Evolutionary conservation across 345 rosid species (phyloP).

Genomic region (Salix caprea): DNA sequence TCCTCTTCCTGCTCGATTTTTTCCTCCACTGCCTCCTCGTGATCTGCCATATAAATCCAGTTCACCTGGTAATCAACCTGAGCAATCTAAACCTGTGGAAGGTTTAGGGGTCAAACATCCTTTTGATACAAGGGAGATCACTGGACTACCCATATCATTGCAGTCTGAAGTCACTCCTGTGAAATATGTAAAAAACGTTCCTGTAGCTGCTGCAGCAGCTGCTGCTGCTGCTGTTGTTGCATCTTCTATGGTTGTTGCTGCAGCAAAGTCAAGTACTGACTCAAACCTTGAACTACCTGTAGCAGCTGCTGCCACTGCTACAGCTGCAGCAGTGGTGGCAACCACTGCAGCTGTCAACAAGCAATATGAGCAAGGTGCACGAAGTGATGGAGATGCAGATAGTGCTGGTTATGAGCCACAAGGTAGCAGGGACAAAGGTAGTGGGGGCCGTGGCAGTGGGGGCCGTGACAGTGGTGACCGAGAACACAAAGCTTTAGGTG

Average conservation of each 20-base stretch:
- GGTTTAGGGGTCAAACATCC: slow-evolving; percentile 29
- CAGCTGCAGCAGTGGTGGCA: slow-evolving; percentile 88
- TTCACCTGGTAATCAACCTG: slow-evolving; percentile 27
- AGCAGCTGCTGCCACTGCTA: slow-evolving; percentile 92
- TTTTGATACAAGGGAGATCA: slow-evolving; percentile 30
- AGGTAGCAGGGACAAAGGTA: slow-evolving; percentile 23
- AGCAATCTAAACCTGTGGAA: slow-evolving; percentile 40
- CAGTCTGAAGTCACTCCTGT: slow-evolving; percentile 46
- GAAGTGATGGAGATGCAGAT: slow-evolving; percentile 53
- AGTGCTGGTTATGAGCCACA: slow-evolving; percentile 41
- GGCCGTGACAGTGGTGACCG: slow-evolving; percentile 29
- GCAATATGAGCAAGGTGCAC: slow-evolving; percentile 53
- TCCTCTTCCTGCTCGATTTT: slow-evolving; percentile 37
- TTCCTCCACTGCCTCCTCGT: slow-evolving; percentile 66
- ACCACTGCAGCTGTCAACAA: slow-evolving; percentile 71
- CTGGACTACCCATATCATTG: slow-evolving; percentile 31
- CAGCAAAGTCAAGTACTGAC: slow-evolving; percentile 57
- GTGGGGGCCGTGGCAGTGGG: slow-evolving; percentile 28
- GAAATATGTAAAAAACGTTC: slow-evolving; percentile 55
- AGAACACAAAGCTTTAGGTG: slow-evolving; percentile 28
- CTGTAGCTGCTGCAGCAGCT: slow-evolving; percentile 75
- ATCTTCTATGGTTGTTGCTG: slow-evolving; percentile 93
- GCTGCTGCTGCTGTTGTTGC: slow-evolving; percentile 97
- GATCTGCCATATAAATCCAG: slow-evolving; percentile 35
- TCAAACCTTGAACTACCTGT: slow-evolving; percentile 75